Base-by-base conservation (phyloP, 108 stramenopile species). In the Fragilaria radians region DNA sequence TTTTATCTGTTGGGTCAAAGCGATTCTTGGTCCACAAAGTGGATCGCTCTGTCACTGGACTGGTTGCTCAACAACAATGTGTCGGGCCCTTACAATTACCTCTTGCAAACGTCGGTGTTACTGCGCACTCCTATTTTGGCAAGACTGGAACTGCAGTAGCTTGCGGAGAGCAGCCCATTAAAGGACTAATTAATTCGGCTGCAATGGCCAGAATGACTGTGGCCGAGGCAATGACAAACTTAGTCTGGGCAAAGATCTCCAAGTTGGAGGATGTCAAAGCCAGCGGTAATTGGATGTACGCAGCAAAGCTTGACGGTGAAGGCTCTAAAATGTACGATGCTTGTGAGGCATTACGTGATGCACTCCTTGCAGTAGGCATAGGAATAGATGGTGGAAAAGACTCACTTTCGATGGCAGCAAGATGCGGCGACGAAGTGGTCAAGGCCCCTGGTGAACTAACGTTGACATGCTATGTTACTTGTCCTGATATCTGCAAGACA, bases 211-310 rank as follows among this genome's bases (percentile, higher is more conserved):
- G 96, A 45, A 88, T 96, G 86, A 89, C 94, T 31, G 95, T 97
- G n/a, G 94, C 93, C 9, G 98, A 99, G 74, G 82, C 96, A 25
- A 89, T 99, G 76, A 97, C 98, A 1, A 99, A 99, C 80, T 67
- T 99, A n/a, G 89, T 95, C 66, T 97, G 91, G 89, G 98, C 98
- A 28, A 86, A 91, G 73, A 86, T 97, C 45, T 81, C 94, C 11
- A 82, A 73, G 50, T 80, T 98, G 52, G 83, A 80, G 46, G 96
- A 98, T 61, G 92, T 97, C 69, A 98, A 98, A 65, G 89, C 92
- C 21, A 87, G 88, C 62, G 96, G 94, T 24, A 99, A 99, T 73
- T 99, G 98, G 98, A 99, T 99, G 98, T 99, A 97, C 68, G 97
- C 98, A 19, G 97, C 97, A 46, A 99, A 99, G 72, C 91, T 99